These are phyloP conservation scores for Suillus placidus DNA, from an alignment of 768 basidiomycete species.

Conservation along the genomic window DNA sequence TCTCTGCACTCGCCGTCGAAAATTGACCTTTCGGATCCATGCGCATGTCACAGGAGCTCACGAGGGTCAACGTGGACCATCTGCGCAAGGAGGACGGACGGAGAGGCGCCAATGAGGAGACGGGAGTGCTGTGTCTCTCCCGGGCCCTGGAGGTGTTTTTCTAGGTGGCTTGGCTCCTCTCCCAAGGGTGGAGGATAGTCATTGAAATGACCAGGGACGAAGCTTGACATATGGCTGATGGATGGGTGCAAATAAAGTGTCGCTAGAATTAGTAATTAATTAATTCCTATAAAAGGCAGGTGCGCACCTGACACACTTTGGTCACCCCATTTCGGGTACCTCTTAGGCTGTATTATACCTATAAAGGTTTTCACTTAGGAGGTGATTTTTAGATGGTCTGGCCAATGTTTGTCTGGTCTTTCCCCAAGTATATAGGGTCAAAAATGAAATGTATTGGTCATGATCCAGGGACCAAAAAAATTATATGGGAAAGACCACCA, in stretches of 20 bases:
- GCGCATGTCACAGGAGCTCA: conserved; percentile 22
- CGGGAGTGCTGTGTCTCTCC: too few species aligned
- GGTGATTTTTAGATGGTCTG: not conserved
- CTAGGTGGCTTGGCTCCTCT: too few species aligned
- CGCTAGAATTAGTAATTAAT: too few species aligned
- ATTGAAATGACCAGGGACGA: too few species aligned
- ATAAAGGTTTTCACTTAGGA: not conserved
- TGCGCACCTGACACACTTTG: too few species aligned
- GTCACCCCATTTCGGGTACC: too few species aligned
- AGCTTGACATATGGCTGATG: too few species aligned
- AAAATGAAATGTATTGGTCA: not conserved
- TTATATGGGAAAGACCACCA: not conserved
- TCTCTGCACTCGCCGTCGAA: conserved; percentile 35
- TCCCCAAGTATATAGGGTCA: not conserved
- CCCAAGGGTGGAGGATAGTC: too few species aligned
- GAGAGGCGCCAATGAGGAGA: conserved; percentile 39
- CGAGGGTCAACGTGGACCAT: conserved; percentile 35
- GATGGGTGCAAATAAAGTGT: too few species aligned
- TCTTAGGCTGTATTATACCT: too few species aligned
- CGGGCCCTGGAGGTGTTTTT: too few species aligned
- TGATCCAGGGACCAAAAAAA: not conserved
- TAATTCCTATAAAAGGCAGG: too few species aligned
- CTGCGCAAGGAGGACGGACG: conserved; percentile 48
- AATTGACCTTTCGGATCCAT: conserved; percentile 14
- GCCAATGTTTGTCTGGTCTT: not conserved